phyloP scores from a whole-genome alignment of 352 stramenopile species.

The Globisporangium radiosum region DNA sequence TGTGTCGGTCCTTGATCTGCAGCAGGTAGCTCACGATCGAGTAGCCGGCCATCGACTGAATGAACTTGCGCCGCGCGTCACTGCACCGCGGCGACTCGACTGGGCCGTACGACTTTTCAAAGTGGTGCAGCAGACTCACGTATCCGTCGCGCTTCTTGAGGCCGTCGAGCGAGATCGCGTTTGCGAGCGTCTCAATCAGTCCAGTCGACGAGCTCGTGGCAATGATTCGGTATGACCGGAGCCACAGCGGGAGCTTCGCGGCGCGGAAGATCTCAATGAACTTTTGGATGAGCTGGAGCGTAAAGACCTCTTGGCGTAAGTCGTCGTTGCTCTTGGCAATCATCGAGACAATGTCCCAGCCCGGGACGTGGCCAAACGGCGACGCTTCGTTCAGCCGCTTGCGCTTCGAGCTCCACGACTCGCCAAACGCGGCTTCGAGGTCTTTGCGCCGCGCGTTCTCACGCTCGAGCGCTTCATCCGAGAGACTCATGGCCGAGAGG shows the following conservation, averaged over 20 bases:
- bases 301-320: constrained; percentile 98
- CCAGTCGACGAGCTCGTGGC: constrained; percentile 93
- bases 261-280: constrained; percentile 96
- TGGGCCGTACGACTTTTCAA: constrained; percentile 93
- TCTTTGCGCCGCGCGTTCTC: constrained; percentile 78
- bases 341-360: constrained; percentile 94
- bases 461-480: constrained; percentile 71
- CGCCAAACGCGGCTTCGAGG: constrained; percentile 88
- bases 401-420: constrained; percentile 94
- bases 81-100: constrained; percentile 83
- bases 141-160: constrained; percentile 96
- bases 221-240: constrained; percentile 97
- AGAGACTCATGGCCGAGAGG: constrained; percentile 44
- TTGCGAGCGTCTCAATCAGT: constrained; percentile 96
- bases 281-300: constrained; percentile 96
- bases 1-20: constrained; percentile 99
- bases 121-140: constrained; percentile 92
- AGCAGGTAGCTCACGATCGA: constrained; percentile 98
- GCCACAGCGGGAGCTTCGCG: constrained; percentile 92
- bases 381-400: constrained; percentile 84
- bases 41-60: constrained; percentile 96
- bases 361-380: constrained; percentile 79
- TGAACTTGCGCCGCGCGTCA: constrained; percentile 94
- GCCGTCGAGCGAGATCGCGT: constrained; percentile 97
- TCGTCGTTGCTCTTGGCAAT: constrained; percentile 99